These are phyloP conservation scores for Phytophthora fragariae DNA, from an alignment of 352 stramenopile genomes.

Conservation along the genomic window DNA sequence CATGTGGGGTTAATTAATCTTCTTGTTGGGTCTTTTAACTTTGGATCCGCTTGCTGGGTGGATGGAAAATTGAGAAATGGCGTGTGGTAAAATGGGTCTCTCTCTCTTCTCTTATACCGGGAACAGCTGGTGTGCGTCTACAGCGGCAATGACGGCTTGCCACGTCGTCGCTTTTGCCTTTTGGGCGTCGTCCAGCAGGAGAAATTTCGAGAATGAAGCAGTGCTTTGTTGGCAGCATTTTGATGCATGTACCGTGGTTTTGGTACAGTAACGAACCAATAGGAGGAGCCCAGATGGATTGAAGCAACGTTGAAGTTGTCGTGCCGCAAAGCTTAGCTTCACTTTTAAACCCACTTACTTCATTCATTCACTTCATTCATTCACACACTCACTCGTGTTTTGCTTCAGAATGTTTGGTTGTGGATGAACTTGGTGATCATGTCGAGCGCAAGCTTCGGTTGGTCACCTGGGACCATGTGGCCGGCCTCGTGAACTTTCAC, in stretches of 20 bases:
- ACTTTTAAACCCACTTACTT: no score
- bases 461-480: constrained; percentile 62
- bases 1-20: not conserved
- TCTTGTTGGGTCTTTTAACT: not conserved
- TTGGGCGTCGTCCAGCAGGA: constrained; percentile 10
- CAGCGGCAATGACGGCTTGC: constrained; percentile 10
- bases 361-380: no score
- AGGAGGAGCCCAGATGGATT: not conserved
- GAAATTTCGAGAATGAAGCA: constrained; percentile 42
- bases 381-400: not conserved
- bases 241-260: not conserved
- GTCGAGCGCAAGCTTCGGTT: constrained; percentile 52
- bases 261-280: not conserved
- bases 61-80: constrained; percentile 14
- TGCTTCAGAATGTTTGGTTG: constrained; percentile 31
- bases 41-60: not conserved
- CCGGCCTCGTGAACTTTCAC: constrained; percentile 58
- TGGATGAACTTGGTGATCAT: constrained; percentile 71
- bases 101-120: not conserved
- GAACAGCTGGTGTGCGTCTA: not conserved
- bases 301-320: constrained; percentile 1
- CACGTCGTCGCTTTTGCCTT: constrained; percentile 14
- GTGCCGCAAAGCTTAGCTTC: not conserved
- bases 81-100: not conserved
- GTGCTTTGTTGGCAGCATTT: not conserved